Base-by-base conservation (phyloP, 257 asterid species). In the Nyctanthes arbortristis region DNA sequence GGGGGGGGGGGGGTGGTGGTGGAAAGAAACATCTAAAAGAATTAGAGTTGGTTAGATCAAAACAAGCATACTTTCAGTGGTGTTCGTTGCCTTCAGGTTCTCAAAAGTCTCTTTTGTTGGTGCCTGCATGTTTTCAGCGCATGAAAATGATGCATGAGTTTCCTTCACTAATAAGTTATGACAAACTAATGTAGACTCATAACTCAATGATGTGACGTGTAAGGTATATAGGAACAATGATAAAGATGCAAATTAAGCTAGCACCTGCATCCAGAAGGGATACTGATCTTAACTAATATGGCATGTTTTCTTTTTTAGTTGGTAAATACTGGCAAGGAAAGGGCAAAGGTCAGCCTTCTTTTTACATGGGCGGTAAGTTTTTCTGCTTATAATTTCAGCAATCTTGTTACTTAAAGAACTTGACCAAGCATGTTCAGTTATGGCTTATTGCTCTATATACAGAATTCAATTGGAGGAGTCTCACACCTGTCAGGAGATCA, bases 291-390 rank as follows among this genome's bases (percentile, higher is more conserved):
- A 43, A 37, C 79, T 79, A 24, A 72, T 63, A 33, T 73, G 58
- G 12, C 61, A 28, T 70, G 70, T 14, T 75, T 31, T 75, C 66
- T 71, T 34, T 67, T 85, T 76, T 77, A 94, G 99, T 84, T 94
- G 93, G 96, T 83, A 63, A 94, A 94, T 76, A 94, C 99, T 3
- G 99, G 99, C 64, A 94, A 87, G 82, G 99, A 94, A 73, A 83
- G 99, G 82, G 99, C 99, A 34, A 92, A 94, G 73, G 98, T 94
- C 86, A 91, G 93, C 89, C 96, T 94, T 82, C 86, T 85, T 78
- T 85, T 91, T 78, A 85, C 99, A 18, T 91, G 99, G 99, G 97
- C 94, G 87, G 99, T 94, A 84, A 86, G 98, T 69, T 65, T 31
- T 36, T 73, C 11, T 61, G 12, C 61, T 56, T 32, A 64, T 60